Conservation (phyloP, 176 grass and related monocot genomes). For the Puccinellia tenuiflora region DNA sequence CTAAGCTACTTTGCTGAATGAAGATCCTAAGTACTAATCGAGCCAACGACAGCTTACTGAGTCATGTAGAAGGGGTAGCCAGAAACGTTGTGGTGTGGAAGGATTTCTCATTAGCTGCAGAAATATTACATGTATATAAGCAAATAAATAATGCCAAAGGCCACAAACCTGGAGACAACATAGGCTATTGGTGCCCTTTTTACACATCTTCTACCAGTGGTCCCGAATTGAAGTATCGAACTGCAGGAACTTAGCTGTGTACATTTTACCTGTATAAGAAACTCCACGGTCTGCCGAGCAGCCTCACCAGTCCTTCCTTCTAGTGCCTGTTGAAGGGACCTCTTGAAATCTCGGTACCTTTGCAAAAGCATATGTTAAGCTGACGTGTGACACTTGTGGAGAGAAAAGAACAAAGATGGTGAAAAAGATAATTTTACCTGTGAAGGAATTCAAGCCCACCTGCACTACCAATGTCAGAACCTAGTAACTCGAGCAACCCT, state of each 20-base stretch:
- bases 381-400: slow-evolving; percentile 12
- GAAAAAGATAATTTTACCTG: slow-evolving; percentile 46
- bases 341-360: slow-evolving; percentile 95
- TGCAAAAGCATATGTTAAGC: slow-evolving; percentile 36
- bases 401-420: background rate
- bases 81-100: slow-evolving; percentile 84
- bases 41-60: slow-evolving; percentile 45
- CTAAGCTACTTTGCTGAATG: background rate
- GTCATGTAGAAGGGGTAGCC: slow-evolving; percentile 88
- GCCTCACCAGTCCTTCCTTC: slow-evolving; percentile 49
- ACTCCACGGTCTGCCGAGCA: slow-evolving; percentile 64
- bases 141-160: background rate
- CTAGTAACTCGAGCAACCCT: slow-evolving; percentile 85
- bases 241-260: background rate
- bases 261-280: slow-evolving; percentile 69
- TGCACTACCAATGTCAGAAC: slow-evolving; percentile 70
- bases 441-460: slow-evolving; percentile 97
- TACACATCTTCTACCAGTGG: background rate
- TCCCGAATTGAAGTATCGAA: slow-evolving; percentile 10
- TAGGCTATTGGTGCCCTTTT: background rate
- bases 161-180: slow-evolving; percentile 1
- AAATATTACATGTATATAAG: background rate
- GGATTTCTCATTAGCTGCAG: slow-evolving; percentile 93
- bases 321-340: slow-evolving; percentile 64
- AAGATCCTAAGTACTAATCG: slow-evolving; percentile 18